Conservation (phyloP, 139 green algal genomes). For the Volvox reticuliferus region DNA sequence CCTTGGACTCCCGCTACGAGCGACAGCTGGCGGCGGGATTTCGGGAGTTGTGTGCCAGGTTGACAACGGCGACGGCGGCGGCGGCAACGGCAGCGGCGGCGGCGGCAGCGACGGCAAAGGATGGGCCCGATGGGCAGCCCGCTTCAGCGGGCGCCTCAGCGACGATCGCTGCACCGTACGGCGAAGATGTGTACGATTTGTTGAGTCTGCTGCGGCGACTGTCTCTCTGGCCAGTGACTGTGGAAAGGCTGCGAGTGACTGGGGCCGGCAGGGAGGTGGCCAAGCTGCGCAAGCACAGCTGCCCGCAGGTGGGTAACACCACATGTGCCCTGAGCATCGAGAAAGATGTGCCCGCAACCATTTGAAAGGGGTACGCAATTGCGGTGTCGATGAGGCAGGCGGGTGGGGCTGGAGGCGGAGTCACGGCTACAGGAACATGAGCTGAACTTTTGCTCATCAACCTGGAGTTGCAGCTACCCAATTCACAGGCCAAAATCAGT, state of each 20-base stretch:
- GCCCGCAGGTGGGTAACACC: constrained; percentile 2
- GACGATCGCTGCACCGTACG: not conserved
- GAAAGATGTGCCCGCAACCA: too few relatives aligned
- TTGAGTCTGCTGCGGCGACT: constrained; percentile 14
- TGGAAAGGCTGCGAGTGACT: constrained; percentile 1
- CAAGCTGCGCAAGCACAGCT: constrained; percentile 37
- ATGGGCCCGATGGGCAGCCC: not conserved
- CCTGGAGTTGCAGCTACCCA: too few relatives aligned
- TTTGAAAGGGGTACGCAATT: too few relatives aligned
- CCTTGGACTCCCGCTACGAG: constrained; percentile 28
- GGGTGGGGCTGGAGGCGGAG: too few relatives aligned
- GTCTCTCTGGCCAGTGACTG: constrained; percentile 12
- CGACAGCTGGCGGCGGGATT: constrained; percentile 43
- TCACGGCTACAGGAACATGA: too few relatives aligned
- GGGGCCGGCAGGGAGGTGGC: constrained; percentile 42
- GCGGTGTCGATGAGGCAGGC: too few relatives aligned
- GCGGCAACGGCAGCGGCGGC: not conserved
- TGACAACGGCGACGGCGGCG: not conserved
- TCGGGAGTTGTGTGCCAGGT: constrained; percentile 27
- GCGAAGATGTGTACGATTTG: constrained; percentile 21
- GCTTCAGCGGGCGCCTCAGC: not conserved
- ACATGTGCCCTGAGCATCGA: too few relatives aligned
- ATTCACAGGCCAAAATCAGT: too few relatives aligned
- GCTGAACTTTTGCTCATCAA: too few relatives aligned
- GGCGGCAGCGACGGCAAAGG: not conserved